Base-by-base conservation (phyloP, 2,329 filamentous ascomycete genomes). In the Chalaropsis thielavioides region DNA sequence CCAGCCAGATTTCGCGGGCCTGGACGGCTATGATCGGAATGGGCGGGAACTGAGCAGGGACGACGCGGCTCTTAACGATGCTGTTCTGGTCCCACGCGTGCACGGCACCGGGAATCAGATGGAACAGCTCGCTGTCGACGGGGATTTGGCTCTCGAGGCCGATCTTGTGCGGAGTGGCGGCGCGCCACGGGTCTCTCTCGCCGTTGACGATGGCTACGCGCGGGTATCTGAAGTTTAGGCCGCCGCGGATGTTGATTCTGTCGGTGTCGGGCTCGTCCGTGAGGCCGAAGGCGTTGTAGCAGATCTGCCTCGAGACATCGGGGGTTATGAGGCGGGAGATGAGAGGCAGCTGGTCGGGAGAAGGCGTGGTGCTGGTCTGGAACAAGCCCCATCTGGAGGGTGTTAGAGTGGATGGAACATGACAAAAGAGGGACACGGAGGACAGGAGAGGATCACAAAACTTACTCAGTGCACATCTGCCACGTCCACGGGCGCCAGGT, bases 51-150 rank as follows among this genome's bases (percentile, higher is more conserved):
- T 75, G 74, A 1, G 77, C 69, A 2, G 40, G 5, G 0, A 78
- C 81, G 0, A 85, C 86, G 72, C 88, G 78, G 66, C 86, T 85
- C 0, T 77, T 73, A 61, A 85, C 83, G n/a, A 88, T 70, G 0
- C 85, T 84, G 68, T 87, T 86, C 75, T 87, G 85, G 69, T 89
- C 87, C 86, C 88, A 94, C 72, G 92, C 89, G 73, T 95, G 90
- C 22, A 92, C 88, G 0, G 83, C 88, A n/a, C 81, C 81, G 2
- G 79, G 76, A 58, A 95, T 90, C 58, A 92, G 72, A n/a, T 89
- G 79, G 68, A 86, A 88, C 0, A 89, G 89, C 75, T 91, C 81
- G 60, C 78, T 80, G 0, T 77, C 75, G 0, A 87, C 88, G 56
- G 81, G 87, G 15, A 76, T 74, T 22, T 88, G 78, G 38, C 77